Conservation (phyloP, 1,284 basidiomycete species). For the Microbotryum lychnidis-dioicae region DNA sequence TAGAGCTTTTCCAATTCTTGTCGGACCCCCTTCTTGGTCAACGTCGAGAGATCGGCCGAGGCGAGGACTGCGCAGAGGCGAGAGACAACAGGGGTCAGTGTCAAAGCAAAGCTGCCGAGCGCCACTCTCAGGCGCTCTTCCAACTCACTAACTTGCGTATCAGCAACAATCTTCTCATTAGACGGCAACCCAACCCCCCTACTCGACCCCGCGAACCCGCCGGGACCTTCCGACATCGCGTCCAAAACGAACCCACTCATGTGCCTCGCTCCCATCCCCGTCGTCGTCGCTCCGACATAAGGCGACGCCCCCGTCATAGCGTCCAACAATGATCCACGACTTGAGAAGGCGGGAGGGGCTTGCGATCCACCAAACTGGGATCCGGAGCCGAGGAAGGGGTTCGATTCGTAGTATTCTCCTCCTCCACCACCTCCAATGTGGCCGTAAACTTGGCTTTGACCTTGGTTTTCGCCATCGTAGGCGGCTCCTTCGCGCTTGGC, state of each 20-base stretch:
- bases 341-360: not conserved
- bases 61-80: conserved; percentile 54
- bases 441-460: conserved; percentile 34
- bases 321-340: conserved; percentile 3
- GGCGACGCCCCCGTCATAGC: not conserved
- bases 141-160: conserved; percentile 24
- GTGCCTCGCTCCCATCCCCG: not conserved
- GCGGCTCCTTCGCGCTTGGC: conserved; percentile 37
- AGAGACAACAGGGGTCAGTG: not conserved
- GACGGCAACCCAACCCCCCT: conserved; percentile 14
- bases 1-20: conserved; percentile 49
- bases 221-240: not conserved
- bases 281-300: not conserved
- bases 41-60: conserved; percentile 69
- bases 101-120: not conserved
- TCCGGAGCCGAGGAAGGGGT: not conserved
- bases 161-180: conserved; percentile 28
- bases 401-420: too few relatives aligned
- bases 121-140: not conserved
- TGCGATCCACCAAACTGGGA: conserved; percentile 13
- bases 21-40: conserved; percentile 83
- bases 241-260: not conserved
- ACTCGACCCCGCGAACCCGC: not conserved
- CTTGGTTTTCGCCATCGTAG: conserved; percentile 56
- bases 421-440: too few relatives aligned